phyloP scores from a whole-genome alignment of 2,329 filamentous ascomycete species.

The Neopestalotiopsis sp. region DNA sequence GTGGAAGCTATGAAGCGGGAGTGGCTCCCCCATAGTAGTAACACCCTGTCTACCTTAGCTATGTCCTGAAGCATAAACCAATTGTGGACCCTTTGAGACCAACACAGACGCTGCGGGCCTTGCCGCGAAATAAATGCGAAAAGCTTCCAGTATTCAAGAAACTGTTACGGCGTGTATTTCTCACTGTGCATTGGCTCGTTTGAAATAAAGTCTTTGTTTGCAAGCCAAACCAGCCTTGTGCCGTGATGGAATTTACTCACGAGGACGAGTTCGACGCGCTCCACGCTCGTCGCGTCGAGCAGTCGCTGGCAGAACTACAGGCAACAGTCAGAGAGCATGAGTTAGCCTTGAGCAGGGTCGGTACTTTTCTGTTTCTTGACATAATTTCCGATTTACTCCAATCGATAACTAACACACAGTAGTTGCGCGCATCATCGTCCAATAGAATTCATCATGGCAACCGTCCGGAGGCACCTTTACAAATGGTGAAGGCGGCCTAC shows the following conservation, averaged over 20 bases:
- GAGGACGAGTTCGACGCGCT: conserved; percentile 39
- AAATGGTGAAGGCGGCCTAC: conserved; percentile 68
- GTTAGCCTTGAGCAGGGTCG: conserved; percentile 51
- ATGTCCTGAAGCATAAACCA: neutral
- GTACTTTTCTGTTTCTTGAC: conserved; percentile 7
- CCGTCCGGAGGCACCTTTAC: conserved; percentile 40
- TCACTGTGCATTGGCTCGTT: neutral
- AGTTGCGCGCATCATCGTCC: conserved; percentile 19
- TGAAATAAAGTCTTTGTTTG: neutral
- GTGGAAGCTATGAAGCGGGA: conserved; percentile 6
- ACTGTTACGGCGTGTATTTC: too few relatives aligned
- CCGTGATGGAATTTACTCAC: conserved; percentile 31
- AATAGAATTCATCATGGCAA: conserved; percentile 22
- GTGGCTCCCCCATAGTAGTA: neutral
- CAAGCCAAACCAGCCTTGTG: neutral
- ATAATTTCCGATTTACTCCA: neutral
- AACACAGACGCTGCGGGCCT: conserved; percentile 2
- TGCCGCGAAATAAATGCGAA: neutral
- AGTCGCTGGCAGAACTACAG: conserved; percentile 71
- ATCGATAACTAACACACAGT: neutral
- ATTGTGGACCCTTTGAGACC: conserved; percentile 2
- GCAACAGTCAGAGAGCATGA: conserved; percentile 60
- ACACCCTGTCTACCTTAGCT: neutral
- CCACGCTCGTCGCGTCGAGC: conserved; percentile 63
- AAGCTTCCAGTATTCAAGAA: neutral